Evolutionary conservation across 2,329 filamentous ascomycete species (phyloP).

Genomic region (Monosporascus ibericus): DNA sequence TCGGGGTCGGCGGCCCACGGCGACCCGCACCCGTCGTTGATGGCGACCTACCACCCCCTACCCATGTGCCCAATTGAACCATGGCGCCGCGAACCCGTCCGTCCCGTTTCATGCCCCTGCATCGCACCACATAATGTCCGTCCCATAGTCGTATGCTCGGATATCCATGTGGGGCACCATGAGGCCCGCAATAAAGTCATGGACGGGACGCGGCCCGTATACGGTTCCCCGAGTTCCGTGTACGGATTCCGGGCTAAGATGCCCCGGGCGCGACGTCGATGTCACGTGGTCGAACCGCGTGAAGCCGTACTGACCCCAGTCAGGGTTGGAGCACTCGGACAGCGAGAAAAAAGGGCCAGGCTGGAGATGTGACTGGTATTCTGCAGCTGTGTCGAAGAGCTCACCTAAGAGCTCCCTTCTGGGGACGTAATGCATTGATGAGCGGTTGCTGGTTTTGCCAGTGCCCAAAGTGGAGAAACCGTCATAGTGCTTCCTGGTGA

Average conservation of each 20-base stretch:
- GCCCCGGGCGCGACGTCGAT: slow-evolving; percentile 13
- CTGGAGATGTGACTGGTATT: slow-evolving; percentile 33
- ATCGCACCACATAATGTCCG: slow-evolving; percentile 47
- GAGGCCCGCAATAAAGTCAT: slow-evolving; percentile 36
- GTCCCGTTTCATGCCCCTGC: slow-evolving; percentile 37
- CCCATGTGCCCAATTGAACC: slow-evolving; percentile 33
- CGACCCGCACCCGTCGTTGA: slow-evolving; percentile 52
- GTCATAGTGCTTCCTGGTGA: slow-evolving; percentile 42
- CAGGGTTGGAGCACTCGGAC: slow-evolving; percentile 44
- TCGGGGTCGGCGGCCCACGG: slow-evolving; percentile 48
- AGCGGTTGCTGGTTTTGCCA: slow-evolving; percentile 31
- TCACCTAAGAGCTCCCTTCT: slow-evolving; percentile 34
- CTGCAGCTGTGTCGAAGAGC: slow-evolving; percentile 35
- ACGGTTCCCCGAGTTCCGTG: slow-evolving; percentile 33
- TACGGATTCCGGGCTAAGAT: slow-evolving; percentile 37
- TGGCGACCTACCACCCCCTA: slow-evolving; percentile 42
- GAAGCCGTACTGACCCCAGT: slow-evolving; percentile 38
- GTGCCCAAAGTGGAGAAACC: slow-evolving; percentile 40
- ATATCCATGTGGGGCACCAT: slow-evolving; percentile 41
- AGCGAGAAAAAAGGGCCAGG: slow-evolving; percentile 43
- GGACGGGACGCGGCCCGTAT: slow-evolving; percentile 33
- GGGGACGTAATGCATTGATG: slow-evolving; percentile 34
- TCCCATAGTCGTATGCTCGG: slow-evolving; percentile 35
- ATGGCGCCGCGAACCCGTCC: slow-evolving; percentile 32
- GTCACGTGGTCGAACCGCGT: slow-evolving; percentile 20